Evolutionary conservation across 83 land plant genomes (phyloP).

Genomic region (Picea abies): DNA sequence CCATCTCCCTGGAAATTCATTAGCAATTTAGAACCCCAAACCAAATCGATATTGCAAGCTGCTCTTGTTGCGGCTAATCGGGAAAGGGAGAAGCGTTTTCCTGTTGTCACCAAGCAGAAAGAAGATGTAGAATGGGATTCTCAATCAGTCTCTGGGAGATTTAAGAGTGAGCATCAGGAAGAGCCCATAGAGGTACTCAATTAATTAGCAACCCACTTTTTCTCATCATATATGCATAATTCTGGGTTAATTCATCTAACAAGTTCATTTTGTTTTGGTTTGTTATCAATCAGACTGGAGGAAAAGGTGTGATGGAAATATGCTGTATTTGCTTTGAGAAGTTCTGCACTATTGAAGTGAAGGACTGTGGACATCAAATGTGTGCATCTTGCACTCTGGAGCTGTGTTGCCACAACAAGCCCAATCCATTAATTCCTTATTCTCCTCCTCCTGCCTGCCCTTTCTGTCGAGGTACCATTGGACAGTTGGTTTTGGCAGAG

Average conservation of each 20-base stretch:
- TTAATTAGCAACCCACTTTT: too few species aligned
- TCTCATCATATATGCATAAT: too few species aligned
- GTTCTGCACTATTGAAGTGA: conserved; percentile 75
- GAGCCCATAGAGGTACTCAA: too few species aligned
- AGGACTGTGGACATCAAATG: conserved; percentile 85
- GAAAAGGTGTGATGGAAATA: conserved; percentile 20
- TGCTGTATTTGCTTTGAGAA: conserved; percentile 93
- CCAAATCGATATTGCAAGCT: conserved; percentile 22
- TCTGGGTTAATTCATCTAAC: too few species aligned
- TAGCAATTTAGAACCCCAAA: conserved; percentile 25
- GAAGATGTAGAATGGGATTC: too few species aligned
- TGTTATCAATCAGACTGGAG: too few species aligned
- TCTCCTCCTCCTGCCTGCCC: conserved; percentile 60
- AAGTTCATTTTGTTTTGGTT: too few species aligned
- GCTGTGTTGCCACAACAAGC: conserved; percentile 91
- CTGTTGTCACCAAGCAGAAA: too few species aligned
- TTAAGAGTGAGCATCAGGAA: too few species aligned
- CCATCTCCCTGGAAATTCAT: conserved; percentile 44
- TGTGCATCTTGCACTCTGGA: conserved; percentile 86
- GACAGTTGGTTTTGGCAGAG: conserved; percentile 49
- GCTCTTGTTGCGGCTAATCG: conserved; percentile 27
- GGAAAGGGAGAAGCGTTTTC: conserved; percentile 20
- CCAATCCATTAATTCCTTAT: conserved; percentile 53
- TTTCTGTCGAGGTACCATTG: conserved; percentile 83
- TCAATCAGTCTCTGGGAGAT: too few species aligned